phyloP scores from a whole-genome alignment of 768 basidiomycete species.

The Agaricus bisporus region DNA sequence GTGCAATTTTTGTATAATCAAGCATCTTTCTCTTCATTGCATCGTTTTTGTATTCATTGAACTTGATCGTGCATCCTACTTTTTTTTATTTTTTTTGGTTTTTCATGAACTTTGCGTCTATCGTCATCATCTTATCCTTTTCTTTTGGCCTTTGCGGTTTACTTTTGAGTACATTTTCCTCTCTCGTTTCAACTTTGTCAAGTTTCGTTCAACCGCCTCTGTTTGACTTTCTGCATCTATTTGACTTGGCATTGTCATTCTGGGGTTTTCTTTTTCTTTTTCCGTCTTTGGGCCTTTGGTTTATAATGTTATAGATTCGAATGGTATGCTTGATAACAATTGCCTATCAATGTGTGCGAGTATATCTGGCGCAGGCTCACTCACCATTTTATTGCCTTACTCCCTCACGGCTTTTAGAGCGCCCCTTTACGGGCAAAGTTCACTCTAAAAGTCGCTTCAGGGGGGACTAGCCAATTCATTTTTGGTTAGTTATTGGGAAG shows the following conservation, averaged over 20 bases:
- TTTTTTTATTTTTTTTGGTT: neutral
- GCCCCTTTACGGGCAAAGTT: neutral
- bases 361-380: too few relatives aligned
- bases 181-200: too few relatives aligned
- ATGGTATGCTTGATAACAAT: neutral
- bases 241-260: neutral
- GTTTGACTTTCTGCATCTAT: neutral
- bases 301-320: neutral
- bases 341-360: neutral
- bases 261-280: neutral
- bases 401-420: neutral
- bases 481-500: neutral
- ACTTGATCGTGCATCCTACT: neutral
- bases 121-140: neutral
- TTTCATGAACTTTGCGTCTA: conserved; percentile 1
- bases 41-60: conserved; percentile 1
- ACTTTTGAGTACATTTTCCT: too few relatives aligned
- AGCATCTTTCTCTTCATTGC: conserved; percentile 4
- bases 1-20: conserved; percentile 6
- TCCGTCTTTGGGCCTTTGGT: neutral
- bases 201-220: neutral
- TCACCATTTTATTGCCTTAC: neutral
- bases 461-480: neutral
- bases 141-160: neutral
- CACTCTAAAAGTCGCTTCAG: neutral